A percentile compares a stretch with the other conserved stretches of the same genome.
phyloP scores from a whole-genome alignment of 108 stramenopile species.

The Cyclotella cryptica region DNA sequence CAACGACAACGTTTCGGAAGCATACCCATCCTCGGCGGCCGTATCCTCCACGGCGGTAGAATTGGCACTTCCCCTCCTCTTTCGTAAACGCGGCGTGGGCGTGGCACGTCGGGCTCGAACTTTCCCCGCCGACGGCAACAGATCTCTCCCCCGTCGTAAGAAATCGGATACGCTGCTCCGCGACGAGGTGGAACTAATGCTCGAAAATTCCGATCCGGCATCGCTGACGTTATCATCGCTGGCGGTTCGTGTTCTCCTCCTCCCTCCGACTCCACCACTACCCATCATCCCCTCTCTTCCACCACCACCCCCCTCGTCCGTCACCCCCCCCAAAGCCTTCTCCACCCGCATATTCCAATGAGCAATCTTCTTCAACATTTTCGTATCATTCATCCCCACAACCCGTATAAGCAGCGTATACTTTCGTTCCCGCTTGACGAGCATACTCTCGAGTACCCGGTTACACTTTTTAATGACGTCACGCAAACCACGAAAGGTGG shows the following conservation, averaged over 20 bases:
- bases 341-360: constrained; percentile 85
- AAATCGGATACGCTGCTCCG: constrained; percentile 60
- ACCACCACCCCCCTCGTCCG: constrained; percentile 36
- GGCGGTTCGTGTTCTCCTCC: neutral
- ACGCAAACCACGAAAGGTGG: constrained; percentile 80
- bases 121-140: constrained; percentile 79
- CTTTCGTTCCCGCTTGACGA: constrained; percentile 76
- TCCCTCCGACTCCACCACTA: neutral
- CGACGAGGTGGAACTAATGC: constrained; percentile 40
- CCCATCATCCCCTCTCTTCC: neutral
- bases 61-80: constrained; percentile 18
- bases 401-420: constrained; percentile 85
- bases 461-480: constrained; percentile 92
- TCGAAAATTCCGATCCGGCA: constrained; percentile 39
- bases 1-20: constrained; percentile 62
- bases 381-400: constrained; percentile 58
- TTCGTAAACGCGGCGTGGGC: constrained; percentile 76
- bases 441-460: constrained; percentile 83
- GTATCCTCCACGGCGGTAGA: constrained; percentile 21
- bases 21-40: constrained; percentile 81
- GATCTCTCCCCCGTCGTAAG: constrained; percentile 74
- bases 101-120: constrained; percentile 83
- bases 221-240: constrained; percentile 26
- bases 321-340: constrained; percentile 83
- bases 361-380: constrained; percentile 71